A percentile compares a stretch with the other conserved stretches of the same genome.
Evolutionary conservation across 108 stramenopile genomes (phyloP).

Genomic region (Cyclostephanos tholiformis): DNA sequence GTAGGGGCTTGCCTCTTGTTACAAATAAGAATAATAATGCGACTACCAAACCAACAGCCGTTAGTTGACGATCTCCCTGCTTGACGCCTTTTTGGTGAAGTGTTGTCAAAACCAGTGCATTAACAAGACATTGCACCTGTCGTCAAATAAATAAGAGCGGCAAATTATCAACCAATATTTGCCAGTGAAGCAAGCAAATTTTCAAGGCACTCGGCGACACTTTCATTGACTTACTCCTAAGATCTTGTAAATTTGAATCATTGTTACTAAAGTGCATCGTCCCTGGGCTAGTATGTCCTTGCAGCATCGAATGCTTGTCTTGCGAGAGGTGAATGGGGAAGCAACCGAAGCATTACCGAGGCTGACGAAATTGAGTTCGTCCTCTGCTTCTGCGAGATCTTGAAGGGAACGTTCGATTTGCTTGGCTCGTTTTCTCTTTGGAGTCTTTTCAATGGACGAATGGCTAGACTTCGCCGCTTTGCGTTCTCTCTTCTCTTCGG

Average conservation of each 20-base stretch:
- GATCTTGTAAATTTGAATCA: slow-evolving; percentile 96
- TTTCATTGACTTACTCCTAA: slow-evolving; percentile 58
- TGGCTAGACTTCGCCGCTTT: slow-evolving; percentile 30
- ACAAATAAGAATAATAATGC: slow-evolving; percentile 93
- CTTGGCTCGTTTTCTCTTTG: slow-evolving; percentile 24
- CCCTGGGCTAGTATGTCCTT: slow-evolving; percentile 94
- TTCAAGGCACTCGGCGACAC: neutral
- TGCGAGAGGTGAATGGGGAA: slow-evolving; percentile 94
- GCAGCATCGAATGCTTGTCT: slow-evolving; percentile 82
- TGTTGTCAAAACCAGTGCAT: slow-evolving; percentile 90
- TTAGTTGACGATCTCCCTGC: slow-evolving; percentile 95
- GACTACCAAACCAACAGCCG: slow-evolving; percentile 81
- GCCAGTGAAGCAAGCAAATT: neutral
- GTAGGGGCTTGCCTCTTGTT: slow-evolving; percentile 89
- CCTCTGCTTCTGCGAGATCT: slow-evolving; percentile 78
- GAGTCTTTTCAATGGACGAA: slow-evolving; percentile 24
- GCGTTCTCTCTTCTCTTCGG: slow-evolving; percentile 53
- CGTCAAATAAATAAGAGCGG: neutral
- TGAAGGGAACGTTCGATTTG: slow-evolving; percentile 57
- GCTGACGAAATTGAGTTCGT: slow-evolving; percentile 67
- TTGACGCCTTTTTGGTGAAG: slow-evolving; percentile 95
- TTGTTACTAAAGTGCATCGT: slow-evolving; percentile 92
- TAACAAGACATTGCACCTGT: slow-evolving; percentile 90
- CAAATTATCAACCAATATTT: neutral
- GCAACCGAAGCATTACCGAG: slow-evolving; percentile 98